These are phyloP conservation scores for Phaeosphaeriaceae sp. DNA, from an alignment of 2,329 filamentous ascomycete genomes.

Conservation along the genomic window DNA sequence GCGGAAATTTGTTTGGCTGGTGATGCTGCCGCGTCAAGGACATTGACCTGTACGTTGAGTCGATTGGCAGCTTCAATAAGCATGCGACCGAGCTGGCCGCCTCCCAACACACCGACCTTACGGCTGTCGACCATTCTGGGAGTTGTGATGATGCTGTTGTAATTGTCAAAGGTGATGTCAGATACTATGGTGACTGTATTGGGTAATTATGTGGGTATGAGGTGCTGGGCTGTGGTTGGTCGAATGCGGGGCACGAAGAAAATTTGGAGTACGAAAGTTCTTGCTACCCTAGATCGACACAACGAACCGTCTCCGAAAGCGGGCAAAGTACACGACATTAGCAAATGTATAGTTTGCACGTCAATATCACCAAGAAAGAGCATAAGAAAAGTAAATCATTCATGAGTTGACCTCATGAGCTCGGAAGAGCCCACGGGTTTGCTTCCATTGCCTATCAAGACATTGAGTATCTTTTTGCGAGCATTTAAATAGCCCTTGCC, in stretches of 20 bases:
- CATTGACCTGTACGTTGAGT: slow-evolving; percentile 78
- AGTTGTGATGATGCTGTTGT: slow-evolving; percentile 5
- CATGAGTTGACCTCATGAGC: slow-evolving; percentile 42
- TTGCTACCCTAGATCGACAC: not conserved
- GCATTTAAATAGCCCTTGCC: slow-evolving; percentile 40
- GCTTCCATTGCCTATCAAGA: slow-evolving; percentile 43
- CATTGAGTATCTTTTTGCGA: slow-evolving; percentile 49
- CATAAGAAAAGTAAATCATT: slow-evolving; percentile 11
- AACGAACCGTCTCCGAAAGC: slow-evolving; percentile 2
- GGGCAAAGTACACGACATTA: not conserved
- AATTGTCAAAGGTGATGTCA: slow-evolving; percentile 10
- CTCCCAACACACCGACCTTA: slow-evolving; percentile 48
- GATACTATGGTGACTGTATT: slow-evolving; percentile 25
- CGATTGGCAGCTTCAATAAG: slow-evolving; percentile 84
- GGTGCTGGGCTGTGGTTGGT: slow-evolving; percentile 22
- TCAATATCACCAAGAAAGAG: not conserved
- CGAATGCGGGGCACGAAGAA: slow-evolving; percentile 32
- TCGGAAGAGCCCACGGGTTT: slow-evolving; percentile 41
- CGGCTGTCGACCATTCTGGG: slow-evolving; percentile 38
- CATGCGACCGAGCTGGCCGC: slow-evolving; percentile 82
- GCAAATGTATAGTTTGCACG: not conserved
- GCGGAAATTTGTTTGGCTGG: slow-evolving; percentile 87
- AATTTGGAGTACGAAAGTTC: slow-evolving; percentile 19
- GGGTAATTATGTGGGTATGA: slow-evolving; percentile 18
- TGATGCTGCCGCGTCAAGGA: slow-evolving; percentile 77